Conservation (phyloP, 371 early-diverging fungal genomes). For the Furculomyces boomerangus region DNA sequence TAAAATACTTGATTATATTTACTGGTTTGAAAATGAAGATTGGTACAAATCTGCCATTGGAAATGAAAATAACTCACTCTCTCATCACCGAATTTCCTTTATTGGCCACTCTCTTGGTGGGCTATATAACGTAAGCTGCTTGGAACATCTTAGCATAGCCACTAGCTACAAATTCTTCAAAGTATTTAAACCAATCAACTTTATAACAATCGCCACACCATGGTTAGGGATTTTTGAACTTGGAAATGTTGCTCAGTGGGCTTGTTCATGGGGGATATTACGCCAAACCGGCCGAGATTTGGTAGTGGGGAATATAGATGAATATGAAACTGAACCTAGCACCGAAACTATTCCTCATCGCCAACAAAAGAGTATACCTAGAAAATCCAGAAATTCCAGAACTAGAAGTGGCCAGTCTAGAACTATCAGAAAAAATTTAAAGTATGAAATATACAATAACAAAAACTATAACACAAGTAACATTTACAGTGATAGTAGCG, state of each 20-base stretch:
- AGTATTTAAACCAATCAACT: neutral
- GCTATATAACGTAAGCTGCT: neutral
- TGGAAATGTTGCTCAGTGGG: neutral
- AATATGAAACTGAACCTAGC: neutral
- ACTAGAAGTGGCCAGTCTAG: too few species aligned
- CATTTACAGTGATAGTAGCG: too few species aligned
- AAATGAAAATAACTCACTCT: neutral
- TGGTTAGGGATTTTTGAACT: conserved; percentile 1
- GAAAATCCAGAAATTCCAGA: too few species aligned
- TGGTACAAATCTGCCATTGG: neutral
- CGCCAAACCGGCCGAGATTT: neutral
- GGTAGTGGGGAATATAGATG: neutral
- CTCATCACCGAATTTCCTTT: neutral
- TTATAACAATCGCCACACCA: neutral
- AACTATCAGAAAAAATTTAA: too few species aligned
- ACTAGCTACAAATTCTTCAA: neutral
- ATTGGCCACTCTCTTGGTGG: neutral
- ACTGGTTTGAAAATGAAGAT: neutral
- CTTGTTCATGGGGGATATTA: conserved; percentile 1
- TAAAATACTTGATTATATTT: neutral
- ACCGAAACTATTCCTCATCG: too few species aligned
- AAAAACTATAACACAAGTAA: too few species aligned
- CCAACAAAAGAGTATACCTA: too few species aligned
- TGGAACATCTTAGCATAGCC: neutral
- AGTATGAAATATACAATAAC: too few species aligned